Base-by-base conservation (phyloP, 75 land plant species). In the Pseudotsuga menziesii region DNA sequence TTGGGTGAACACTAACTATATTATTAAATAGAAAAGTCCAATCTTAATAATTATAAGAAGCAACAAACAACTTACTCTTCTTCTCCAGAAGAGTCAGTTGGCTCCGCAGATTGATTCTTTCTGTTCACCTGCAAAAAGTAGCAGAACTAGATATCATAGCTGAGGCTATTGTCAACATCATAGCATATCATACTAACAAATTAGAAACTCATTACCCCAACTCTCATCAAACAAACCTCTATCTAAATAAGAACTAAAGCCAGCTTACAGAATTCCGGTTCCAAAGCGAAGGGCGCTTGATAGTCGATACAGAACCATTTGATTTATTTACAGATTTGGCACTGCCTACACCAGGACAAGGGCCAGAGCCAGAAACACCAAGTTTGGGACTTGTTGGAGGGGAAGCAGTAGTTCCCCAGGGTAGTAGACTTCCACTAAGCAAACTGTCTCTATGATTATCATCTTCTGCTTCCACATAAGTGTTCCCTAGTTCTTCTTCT, bases 81-180 rank as follows among this genome's bases (percentile, higher is more conserved):
- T 77, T 97, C 98, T 36, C 92, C 95, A 61, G 98, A 94, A 44
- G 92, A 91, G 57, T 91, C 98, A 48, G 85, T 83, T 15, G 91
- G 85, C 75, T 96, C 97, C 75, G 83, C 72, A n/a, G 89, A 82
- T 3, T 83, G 83, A 77, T 85, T 92, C 79, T 87, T 91, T 59
- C 89, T 89, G 27, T 56, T 75, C 14, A 81, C 78, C 98, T 95
- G 83, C 71, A 76, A 77, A 67, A 70, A 74, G 57, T 16, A 60
- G 58, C 35, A 26, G 60, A 72, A 73, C 17, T 52, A 20, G 5
- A n/a, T 35, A 57, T 26, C 75, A 27, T 12, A 61, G 19, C 48
- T 55, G 17, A 27, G 74, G 17, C 29, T 5, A 44, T 15, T 16
- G 20, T 0, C 1, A 32, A 17, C 58, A 78, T 35, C 9, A 76